Evolutionary conservation across 2,329 filamentous ascomycete species (phyloP), one percentile per base, ranked within the genome.

Genomic region (Colletotrichum echinochloae): DNA sequence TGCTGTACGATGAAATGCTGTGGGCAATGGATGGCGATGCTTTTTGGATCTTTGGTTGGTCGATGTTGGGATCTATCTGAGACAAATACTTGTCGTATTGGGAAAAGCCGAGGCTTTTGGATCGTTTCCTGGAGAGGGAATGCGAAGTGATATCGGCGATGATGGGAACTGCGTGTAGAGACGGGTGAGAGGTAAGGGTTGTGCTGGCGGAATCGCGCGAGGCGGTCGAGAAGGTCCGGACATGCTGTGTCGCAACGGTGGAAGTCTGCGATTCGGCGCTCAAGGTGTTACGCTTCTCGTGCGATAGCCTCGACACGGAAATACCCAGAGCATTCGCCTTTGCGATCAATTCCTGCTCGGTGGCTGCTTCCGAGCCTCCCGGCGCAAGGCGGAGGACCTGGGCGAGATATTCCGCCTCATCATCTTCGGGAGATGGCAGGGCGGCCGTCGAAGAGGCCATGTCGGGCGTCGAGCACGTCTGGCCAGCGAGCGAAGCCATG

Each of bases 61-160:
- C 80, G 44, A 83, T 77, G 48, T 81, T 81, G 8, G 82, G 81
- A 65, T 84, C 81, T 37, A 85, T 72, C 51, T 85, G 80, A 23
- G 81, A 77, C 46, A 89, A 74, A 70, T 87, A 88, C 70, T 80
- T 83, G 39, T 89, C 86, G 74, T 89, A 89, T 37, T 83, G 81
- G 8, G 81, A 79, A 73, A 89, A 88, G 66, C 78, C 85, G 33
- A 85, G 76, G 44, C 76, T 81, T 70, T 81, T 82, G 46, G 81
- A 81, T 64, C 60, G 54, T 37, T 66, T 72, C 18, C 68, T 54
- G 23, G 46, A 51, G 41, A 61, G 62, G 37, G 64, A 70, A 7
- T 76, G 66, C 35, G 74, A 76, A 37, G 73, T 68, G 3, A 73
- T 66, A 30, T 77, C 74, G 18, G 72, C 72, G 61, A 55, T 75